Conservation (phyloP, 768 basidiomycete genomes). For the Lepiota brunneoincarnata region DNA sequence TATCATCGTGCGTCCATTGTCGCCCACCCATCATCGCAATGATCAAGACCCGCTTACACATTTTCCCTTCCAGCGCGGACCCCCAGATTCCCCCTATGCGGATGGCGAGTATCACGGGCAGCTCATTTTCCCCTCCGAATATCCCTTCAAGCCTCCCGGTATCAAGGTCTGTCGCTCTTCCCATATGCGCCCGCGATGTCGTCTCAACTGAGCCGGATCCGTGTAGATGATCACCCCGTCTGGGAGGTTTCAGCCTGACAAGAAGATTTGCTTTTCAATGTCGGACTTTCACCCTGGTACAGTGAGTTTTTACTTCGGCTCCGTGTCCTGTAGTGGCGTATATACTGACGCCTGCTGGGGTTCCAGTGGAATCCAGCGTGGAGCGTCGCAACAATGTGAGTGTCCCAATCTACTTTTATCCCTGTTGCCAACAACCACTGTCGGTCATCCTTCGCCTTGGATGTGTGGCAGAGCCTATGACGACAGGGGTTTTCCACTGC, state of each 20-base stretch:
- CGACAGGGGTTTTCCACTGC: background rate
- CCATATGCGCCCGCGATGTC: constrained; percentile 2
- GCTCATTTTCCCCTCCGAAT: constrained; percentile 90
- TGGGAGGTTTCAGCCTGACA: constrained; percentile 86
- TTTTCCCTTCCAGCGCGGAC: constrained; percentile 68
- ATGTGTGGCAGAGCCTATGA: constrained; percentile 3
- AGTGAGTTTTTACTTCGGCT: constrained; percentile 42
- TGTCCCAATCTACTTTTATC: constrained; percentile 17
- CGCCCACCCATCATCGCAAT: constrained; percentile 11
- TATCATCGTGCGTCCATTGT: constrained; percentile 66
- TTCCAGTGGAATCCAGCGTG: constrained; percentile 91
- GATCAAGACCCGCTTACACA: constrained; percentile 7
- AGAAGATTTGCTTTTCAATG: constrained; percentile 98
- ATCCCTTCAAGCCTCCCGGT: constrained; percentile 95
- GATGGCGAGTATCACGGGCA: constrained; percentile 96
- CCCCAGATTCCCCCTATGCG: constrained; percentile 86
- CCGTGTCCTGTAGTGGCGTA: background rate
- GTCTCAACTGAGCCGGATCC: constrained; percentile 4
- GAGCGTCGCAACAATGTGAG: constrained; percentile 93
- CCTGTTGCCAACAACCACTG: constrained; percentile 4
- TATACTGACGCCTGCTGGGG: constrained; percentile 6
- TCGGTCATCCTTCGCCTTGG: constrained; percentile 1
- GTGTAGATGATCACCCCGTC: constrained; percentile 86
- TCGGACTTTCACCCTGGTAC: constrained; percentile 91
- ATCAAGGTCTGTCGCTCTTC: constrained; percentile 67